Evolutionary conservation across 2,329 filamentous ascomycete genomes (phyloP).

Genomic region (Cladophialophora bantiana): DNA sequence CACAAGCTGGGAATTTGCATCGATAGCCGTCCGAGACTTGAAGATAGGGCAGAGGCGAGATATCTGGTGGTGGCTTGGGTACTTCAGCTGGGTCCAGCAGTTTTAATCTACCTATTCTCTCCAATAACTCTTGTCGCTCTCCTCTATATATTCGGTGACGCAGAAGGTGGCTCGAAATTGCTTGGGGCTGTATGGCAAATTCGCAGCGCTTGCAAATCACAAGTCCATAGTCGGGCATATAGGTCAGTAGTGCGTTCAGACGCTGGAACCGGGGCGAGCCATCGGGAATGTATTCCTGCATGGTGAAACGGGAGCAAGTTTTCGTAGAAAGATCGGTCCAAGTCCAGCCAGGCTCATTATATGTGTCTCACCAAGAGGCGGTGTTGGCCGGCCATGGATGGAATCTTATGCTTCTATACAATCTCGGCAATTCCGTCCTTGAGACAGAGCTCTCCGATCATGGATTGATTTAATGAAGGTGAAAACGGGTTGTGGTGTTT

Average conservation of each 20-base stretch:
- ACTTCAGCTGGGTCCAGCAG: slow-evolving; percentile 46
- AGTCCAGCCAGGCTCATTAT: too few relatives aligned
- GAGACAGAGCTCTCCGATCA: too few relatives aligned
- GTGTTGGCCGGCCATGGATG: too few relatives aligned
- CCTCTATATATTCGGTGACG: slow-evolving; percentile 49
- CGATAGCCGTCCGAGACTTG: slow-evolving; percentile 44
- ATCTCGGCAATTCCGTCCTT: too few relatives aligned
- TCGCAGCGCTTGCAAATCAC: slow-evolving; percentile 48
- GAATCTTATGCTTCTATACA: too few relatives aligned
- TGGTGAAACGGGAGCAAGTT: too few relatives aligned
- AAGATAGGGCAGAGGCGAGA: slow-evolving; percentile 42
- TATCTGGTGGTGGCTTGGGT: slow-evolving; percentile 36
- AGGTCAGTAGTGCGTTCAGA: neutral
- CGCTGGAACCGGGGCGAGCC: neutral
- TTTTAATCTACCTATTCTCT: slow-evolving; percentile 40
- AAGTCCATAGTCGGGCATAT: slow-evolving; percentile 38
- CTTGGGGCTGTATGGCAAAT: slow-evolving; percentile 50
- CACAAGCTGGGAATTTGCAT: slow-evolving; percentile 43
- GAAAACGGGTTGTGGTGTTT: too few relatives aligned
- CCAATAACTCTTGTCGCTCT: slow-evolving; percentile 43
- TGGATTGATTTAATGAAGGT: too few relatives aligned
- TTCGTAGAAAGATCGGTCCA: too few relatives aligned
- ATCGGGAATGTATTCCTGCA: too few relatives aligned
- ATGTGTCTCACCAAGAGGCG: too few relatives aligned
- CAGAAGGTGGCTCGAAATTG: slow-evolving; percentile 48